These are phyloP conservation scores for Pythium dissimile DNA, from an alignment of 352 stramenopile species.

Conservation along the genomic window DNA sequence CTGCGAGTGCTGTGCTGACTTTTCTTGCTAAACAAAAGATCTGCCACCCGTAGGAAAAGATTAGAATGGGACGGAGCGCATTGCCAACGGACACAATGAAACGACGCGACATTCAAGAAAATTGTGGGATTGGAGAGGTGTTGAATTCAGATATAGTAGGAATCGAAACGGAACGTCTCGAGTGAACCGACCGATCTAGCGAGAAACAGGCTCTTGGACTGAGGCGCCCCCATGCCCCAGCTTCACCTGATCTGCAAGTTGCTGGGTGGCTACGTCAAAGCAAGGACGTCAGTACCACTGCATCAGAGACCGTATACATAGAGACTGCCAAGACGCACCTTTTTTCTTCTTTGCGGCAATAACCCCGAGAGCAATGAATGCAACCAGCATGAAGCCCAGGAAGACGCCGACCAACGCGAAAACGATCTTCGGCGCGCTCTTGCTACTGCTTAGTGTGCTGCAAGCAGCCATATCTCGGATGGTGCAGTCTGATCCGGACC, in stretches of 20 bases:
- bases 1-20: no score
- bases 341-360: conserved; percentile 66
- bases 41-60: no score
- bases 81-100: no score
- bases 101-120: no score
- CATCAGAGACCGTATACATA: no score
- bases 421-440: conserved; percentile 56
- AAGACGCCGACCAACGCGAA: conserved; percentile 64
- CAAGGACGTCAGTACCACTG: no score
- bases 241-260: neutral
- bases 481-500: conserved; percentile 68
- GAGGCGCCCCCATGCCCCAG: neutral
- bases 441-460: conserved; percentile 51
- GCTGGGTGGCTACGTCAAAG: neutral
- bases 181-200: no score
- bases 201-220: neutral
- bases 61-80: no score
- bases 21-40: no score
- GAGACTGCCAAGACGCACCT: conserved; percentile 30
- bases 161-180: no score
- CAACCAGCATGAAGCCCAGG: conserved; percentile 62
- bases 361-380: conserved; percentile 67
- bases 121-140: no score
- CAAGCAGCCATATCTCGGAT: conserved; percentile 67
- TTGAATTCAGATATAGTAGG: no score